Evolutionary conservation across 2,329 filamentous ascomycete genomes (phyloP), one percentile per base, ranked within the genome.

Genomic region (Chrysoporthe austroafricana): DNA sequence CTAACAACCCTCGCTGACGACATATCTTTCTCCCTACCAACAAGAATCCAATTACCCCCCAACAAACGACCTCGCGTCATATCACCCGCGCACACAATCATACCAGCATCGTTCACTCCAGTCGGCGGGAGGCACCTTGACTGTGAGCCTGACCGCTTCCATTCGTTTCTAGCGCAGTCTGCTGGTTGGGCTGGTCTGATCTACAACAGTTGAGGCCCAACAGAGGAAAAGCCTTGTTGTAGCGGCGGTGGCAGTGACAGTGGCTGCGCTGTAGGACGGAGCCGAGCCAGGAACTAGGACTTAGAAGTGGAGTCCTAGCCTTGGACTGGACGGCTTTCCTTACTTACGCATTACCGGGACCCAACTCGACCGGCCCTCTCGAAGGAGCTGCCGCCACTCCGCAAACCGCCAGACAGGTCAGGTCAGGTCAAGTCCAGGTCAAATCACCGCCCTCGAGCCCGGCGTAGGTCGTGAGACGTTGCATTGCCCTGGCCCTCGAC

Each of bases 401-500:
- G 39, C 57, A 18, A 44, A 60, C 57, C 39, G 57, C 16, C 63
- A 62, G 63, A 39, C 63, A 66, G 63, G 43, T 60, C 66, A 66
- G 43, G 21, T 48, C 60, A 62, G 52, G 13, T 60, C 61, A 64
- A 60, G 57, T 34, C 57, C 57, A 60, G n/a, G 36, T 60, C 57
- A 21, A 21, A 26, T 32, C 67, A 60, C 60, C 46, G 63, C 59
- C 36, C 44, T 54, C 59, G 44, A 66, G 36, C 62, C 67, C 63
- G 43, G 58, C 63, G 64, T 64, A 54, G 44, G 13, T 52, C 52
- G 50, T 52, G 57, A 67, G 65, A 59, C 59, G 50, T 48, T 39
- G 32, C 57, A 56, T 43, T 54, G 61, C 52, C 62, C 50, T 67
- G 65, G 68, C 54, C 62, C 44, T 60, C 65, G 65, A 69, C 62